Conservation (phyloP, 257 asterid genomes). For the Ajuga chamaepitys region DNA sequence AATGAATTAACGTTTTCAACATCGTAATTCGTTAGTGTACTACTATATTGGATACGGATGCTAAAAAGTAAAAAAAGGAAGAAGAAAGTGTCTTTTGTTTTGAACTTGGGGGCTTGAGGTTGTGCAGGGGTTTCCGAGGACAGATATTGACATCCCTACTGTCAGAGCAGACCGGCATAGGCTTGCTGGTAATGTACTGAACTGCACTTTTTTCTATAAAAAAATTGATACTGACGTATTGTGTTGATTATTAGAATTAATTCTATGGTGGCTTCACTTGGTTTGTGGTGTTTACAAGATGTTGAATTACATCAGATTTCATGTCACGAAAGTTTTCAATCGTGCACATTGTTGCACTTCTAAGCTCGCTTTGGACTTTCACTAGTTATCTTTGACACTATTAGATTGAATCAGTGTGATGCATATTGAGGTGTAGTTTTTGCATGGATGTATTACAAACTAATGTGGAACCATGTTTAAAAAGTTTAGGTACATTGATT, state of each 20-base stretch:
- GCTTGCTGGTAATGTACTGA: constrained; percentile 56
- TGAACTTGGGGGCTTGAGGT: constrained; percentile 7
- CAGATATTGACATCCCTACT: constrained; percentile 66
- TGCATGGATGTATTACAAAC: too few relatives aligned
- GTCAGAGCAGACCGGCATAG: constrained; percentile 70
- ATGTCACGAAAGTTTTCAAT: neutral
- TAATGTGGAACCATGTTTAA: too few relatives aligned
- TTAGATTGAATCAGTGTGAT: too few relatives aligned
- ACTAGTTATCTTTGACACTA: too few relatives aligned
- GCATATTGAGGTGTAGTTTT: too few relatives aligned
- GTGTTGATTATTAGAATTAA: neutral
- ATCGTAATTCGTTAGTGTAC: neutral
- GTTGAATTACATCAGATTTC: neutral
- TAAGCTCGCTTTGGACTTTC: too few relatives aligned
- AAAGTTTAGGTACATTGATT: too few relatives aligned
- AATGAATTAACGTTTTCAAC: neutral
- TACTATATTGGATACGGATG: neutral
- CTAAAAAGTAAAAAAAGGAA: neutral
- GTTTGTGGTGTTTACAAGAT: neutral
- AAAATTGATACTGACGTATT: neutral
- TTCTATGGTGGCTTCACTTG: neutral
- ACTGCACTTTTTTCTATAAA: neutral
- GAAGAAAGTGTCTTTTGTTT: too few relatives aligned
- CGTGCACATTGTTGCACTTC: neutral
- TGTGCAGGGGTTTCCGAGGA: constrained; percentile 90